Evolutionary conservation across 805 yeast species (phyloP), one percentile per base, ranked within the genome.

Genomic region (Zygoascus bituminiphila): DNA sequence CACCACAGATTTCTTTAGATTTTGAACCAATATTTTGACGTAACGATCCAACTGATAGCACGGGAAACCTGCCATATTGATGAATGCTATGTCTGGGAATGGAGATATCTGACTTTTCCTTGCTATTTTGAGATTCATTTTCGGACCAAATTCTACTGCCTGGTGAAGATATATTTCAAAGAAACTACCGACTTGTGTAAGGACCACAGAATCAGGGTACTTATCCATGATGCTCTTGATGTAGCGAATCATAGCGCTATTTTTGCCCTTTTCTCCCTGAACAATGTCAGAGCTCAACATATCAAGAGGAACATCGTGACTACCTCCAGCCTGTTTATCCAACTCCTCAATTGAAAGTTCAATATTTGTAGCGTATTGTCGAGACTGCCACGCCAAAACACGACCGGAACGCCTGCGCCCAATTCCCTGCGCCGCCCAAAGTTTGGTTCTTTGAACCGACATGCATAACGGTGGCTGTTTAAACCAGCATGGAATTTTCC

Each of bases 21-120:
- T 86, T 47, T 81, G 80, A 1, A 93, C 94, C 23, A 89, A 72
- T 0, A 81, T 71, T 57, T 79, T 79, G 33, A 88, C 75, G 60
- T 86, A 89, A 50, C 88, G 76, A 47, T 81, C 84, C 17, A 88
- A 64, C 49, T 81, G 86, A 38, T 68, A 65, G 4, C 76, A 70
- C 0, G 98, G 98, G 57, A 93, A 93, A 0, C 98, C 98, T 0
- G 97, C 87, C 84, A 93, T 88, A 22, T 57, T 50, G n/a, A 60
- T 57, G 40, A 47, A 46, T 9, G 41, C 29, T 8, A 41, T 24
- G 5, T 25, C 44, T 2, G 44, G 21, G 21, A 41, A 41, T 17
- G 52, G 35, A 40, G 48, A 48, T 57, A 57, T 24, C 70, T 54
- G 29, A 50, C 44, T 21, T 33, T 50, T 56, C 21, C 50, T 48